Conservation (phyloP, 208 protist genomes). For the Trypanosoma vivax region DNA sequence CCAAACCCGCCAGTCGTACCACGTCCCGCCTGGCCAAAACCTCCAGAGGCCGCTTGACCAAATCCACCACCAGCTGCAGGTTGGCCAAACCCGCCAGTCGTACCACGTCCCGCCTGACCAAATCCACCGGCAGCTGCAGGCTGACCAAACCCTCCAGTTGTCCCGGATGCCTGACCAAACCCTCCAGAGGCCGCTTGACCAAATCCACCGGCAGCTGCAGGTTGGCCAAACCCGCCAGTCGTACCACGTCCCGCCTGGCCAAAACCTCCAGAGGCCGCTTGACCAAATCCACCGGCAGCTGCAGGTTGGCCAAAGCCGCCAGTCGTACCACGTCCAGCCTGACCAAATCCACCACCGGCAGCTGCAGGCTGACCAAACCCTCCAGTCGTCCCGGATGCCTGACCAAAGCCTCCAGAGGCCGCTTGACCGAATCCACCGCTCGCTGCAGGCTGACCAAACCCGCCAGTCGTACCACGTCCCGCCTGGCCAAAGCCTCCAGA, state of each 20-base stretch:
- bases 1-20: conserved; percentile 11
- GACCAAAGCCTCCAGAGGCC: neutral
- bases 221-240: neutral
- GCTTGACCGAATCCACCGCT: neutral
- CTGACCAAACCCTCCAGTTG: conserved; percentile 13
- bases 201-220: neutral
- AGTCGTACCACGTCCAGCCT: neutral
- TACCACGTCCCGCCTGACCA: conserved; percentile 6
- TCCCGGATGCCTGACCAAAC: conserved; percentile 27
- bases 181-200: conserved; percentile 21
- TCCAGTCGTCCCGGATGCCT: neutral
- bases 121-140: conserved; percentile 19
- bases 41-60: conserved; percentile 20
- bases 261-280: conserved; percentile 18
- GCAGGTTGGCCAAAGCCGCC: neutral
- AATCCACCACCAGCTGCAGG: conserved; percentile 16
- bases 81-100: conserved; percentile 25
- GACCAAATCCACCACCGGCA: conserved; percentile 1
- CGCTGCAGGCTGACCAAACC: neutral
- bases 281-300: conserved; percentile 6
- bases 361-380: conserved; percentile 3
- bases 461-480: neutral
- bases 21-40: conserved; percentile 23
- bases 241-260: conserved; percentile 10
- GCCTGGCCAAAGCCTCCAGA: conserved; percentile 30